phyloP scores from a whole-genome alignment of 2,329 filamentous ascomycete species.

The Didymella sp. region DNA sequence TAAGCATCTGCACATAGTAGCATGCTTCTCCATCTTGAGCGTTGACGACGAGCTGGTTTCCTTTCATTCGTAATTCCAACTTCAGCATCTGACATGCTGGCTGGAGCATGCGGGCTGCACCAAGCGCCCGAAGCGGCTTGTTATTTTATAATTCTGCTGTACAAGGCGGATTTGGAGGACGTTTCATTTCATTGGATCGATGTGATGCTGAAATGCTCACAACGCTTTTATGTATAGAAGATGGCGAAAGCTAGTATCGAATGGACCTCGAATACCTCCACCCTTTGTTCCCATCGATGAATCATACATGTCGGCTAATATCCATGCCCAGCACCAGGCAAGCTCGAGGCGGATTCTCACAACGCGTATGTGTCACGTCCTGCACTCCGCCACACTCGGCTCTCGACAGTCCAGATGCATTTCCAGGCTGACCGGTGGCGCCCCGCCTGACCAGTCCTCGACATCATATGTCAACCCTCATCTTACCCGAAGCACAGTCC shows the following conservation, averaged over 20 bases:
- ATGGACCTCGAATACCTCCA: conserved; percentile 19
- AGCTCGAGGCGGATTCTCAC: background rate
- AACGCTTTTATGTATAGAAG: conserved; percentile 10
- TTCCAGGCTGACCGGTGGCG: background rate
- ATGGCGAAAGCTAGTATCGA: conserved; percentile 17
- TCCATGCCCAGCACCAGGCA: background rate
- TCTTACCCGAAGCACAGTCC: background rate
- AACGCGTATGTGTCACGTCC: background rate
- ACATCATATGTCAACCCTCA: background rate
- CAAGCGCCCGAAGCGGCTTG: conserved; percentile 7
- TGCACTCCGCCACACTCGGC: background rate
- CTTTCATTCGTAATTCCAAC: conserved; percentile 16
- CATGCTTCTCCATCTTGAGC: conserved; percentile 16
- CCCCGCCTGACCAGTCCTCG: background rate
- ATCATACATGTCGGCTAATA: background rate
- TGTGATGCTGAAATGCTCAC: conserved; percentile 15
- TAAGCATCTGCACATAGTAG: conserved; percentile 7
- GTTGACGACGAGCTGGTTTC: conserved; percentile 21
- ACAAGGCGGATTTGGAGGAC: conserved; percentile 17
- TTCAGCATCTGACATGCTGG: conserved; percentile 15
- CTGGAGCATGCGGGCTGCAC: conserved; percentile 11
- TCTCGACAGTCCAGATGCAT: background rate
- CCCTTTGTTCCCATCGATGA: background rate
- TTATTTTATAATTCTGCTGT: conserved; percentile 13
- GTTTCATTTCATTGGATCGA: conserved; percentile 8